These are phyloP conservation scores for Aspergillus pseudoviridinutans DNA, from an alignment of 2,329 filamentous ascomycete genomes.

Conservation along the genomic window DNA sequence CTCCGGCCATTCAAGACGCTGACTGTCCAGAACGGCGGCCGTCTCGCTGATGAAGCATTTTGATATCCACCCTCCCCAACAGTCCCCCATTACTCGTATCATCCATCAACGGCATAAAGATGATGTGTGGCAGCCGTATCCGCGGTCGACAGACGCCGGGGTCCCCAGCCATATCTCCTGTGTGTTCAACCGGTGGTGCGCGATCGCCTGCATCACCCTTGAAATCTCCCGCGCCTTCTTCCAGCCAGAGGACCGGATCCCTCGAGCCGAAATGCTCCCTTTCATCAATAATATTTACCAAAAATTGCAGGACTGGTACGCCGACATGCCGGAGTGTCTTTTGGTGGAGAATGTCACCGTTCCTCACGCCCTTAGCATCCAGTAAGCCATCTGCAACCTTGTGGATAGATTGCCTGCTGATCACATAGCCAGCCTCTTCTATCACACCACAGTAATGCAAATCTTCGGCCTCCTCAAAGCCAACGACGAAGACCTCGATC, in stretches of 20 bases:
- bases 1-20: neutral
- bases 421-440: conserved; percentile 17
- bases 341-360: conserved; percentile 14
- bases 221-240: conserved; percentile 17
- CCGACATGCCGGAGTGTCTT: conserved; percentile 23
- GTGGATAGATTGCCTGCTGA: neutral
- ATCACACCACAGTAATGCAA: conserved; percentile 25
- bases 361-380: conserved; percentile 24
- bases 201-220: conserved; percentile 17
- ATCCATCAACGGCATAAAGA: conserved; percentile 6
- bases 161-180: conserved; percentile 18
- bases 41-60: conserved; percentile 20
- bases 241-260: conserved; percentile 9
- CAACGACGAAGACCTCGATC: conserved; percentile 3
- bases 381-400: conserved; percentile 16
- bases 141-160: conserved; percentile 9
- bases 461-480: conserved; percentile 24
- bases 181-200: conserved; percentile 23
- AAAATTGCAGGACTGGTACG: conserved; percentile 22
- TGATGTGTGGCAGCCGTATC: conserved; percentile 24
- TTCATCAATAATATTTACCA: conserved; percentile 16
- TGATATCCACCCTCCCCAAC: conserved; percentile 9
- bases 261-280: conserved; percentile 6
- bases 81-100: conserved; percentile 10
- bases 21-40: conserved; percentile 10